A percentile compares a stretch with the other conserved stretches of the same genome.
These are phyloP conservation scores for Colletotrichum cereale DNA, from an alignment of 2,329 filamentous ascomycete genomes.

Conservation along the genomic window DNA sequence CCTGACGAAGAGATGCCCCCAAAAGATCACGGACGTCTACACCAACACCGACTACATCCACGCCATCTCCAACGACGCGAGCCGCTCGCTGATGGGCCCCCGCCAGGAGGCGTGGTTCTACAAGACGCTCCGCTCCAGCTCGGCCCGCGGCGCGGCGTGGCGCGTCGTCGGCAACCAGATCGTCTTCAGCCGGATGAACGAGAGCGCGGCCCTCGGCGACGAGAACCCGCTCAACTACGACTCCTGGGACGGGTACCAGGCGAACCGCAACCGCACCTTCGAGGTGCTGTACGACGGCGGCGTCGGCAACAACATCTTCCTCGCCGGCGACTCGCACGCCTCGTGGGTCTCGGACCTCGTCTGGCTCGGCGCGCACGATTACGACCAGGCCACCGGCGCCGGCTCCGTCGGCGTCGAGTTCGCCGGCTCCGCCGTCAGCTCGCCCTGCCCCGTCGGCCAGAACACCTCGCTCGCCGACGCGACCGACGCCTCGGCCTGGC, in stretches of 20 bases:
- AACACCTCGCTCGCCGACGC: constrained; percentile 19
- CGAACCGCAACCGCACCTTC: constrained; percentile 79
- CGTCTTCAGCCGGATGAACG: constrained; percentile 65
- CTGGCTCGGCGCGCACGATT: constrained; percentile 67
- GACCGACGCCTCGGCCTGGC: neutral
- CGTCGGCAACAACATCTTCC: constrained; percentile 79
- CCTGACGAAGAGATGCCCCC: neutral
- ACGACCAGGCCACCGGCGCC: constrained; percentile 64
- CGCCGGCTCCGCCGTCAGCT: constrained; percentile 72
- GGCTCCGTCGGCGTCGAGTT: constrained; percentile 73
- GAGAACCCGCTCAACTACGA: constrained; percentile 65
- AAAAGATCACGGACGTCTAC: constrained; percentile 53
- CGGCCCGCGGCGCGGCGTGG: constrained; percentile 77
- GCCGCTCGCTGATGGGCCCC: constrained; percentile 77
- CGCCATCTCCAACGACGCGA: constrained; percentile 73
- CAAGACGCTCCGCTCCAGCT: constrained; percentile 66
- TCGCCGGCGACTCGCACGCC: constrained; percentile 77
- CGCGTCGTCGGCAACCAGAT: constrained; percentile 79
- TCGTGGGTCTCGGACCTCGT: constrained; percentile 73
- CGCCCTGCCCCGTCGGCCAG: constrained; percentile 18
- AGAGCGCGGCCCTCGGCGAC: constrained; percentile 45
- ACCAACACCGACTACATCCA: constrained; percentile 74
- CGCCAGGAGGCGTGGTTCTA: constrained; percentile 84
- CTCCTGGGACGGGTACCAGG: constrained; percentile 68
- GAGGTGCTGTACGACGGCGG: constrained; percentile 74